These are phyloP conservation scores for Coffea eugenioides DNA, from an alignment of 257 asterid genomes.

Conservation along the genomic window DNA sequence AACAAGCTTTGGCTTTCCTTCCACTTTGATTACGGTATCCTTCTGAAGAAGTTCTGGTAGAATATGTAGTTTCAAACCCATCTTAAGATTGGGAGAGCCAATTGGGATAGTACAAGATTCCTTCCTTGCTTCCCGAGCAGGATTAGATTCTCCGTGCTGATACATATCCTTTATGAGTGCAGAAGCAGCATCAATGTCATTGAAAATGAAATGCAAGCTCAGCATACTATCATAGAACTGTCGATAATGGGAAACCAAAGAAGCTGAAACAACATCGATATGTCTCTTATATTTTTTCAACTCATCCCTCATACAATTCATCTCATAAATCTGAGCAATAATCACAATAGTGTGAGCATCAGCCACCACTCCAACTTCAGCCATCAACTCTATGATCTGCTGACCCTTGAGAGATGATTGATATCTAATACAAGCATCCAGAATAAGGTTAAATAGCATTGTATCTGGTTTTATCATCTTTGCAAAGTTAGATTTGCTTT, in stretches of 20 bases:
- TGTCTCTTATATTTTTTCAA: constrained; percentile 56
- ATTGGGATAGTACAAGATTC: constrained; percentile 48
- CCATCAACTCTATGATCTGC: constrained; percentile 73
- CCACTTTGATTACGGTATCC: constrained; percentile 48
- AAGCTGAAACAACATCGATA: constrained; percentile 44
- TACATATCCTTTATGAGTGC: constrained; percentile 52
- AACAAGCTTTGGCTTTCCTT: constrained; percentile 41
- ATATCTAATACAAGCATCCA: constrained; percentile 71
- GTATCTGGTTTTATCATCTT: constrained; percentile 50
- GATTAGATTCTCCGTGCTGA: constrained; percentile 18
- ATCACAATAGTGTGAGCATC: constrained; percentile 68
- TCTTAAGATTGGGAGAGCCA: constrained; percentile 62
- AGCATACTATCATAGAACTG: constrained; percentile 68
- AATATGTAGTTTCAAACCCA: constrained; percentile 56
- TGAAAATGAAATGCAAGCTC: constrained; percentile 68
- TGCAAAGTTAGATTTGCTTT: constrained; percentile 33
- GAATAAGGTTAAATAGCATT: constrained; percentile 69
- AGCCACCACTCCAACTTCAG: constrained; percentile 54
- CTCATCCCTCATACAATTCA: constrained; percentile 68
- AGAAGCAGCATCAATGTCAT: constrained; percentile 73
- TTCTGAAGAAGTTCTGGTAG: constrained; percentile 45
- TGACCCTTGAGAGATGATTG: constrained; percentile 63
- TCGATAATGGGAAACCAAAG: constrained; percentile 42
- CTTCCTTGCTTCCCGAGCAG: constrained; percentile 16
- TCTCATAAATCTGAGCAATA: constrained; percentile 67